These are phyloP conservation scores for Phellopilus nigrolimitatus DNA, from an alignment of 1,284 basidiomycete genomes.

Conservation along the genomic window DNA sequence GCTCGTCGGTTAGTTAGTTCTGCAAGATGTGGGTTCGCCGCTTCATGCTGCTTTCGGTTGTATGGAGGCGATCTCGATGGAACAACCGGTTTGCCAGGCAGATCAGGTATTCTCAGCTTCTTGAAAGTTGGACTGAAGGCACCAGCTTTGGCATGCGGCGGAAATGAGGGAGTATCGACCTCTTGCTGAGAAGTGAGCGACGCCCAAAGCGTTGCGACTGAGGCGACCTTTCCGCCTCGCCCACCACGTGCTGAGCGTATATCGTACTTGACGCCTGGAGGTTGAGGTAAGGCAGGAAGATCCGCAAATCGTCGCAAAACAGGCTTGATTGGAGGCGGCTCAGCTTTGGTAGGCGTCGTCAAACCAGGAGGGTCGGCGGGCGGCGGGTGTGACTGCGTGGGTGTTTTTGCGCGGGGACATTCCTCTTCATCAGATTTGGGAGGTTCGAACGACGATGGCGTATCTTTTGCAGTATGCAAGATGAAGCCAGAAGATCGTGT, in stretches of 20 bases:
- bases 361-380: not conserved
- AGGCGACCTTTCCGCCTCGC: conserved; percentile 66
- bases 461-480: conserved; percentile 13
- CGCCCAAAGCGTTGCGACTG: conserved; percentile 72
- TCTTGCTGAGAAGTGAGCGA: conserved; percentile 31
- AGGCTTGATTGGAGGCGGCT: conserved; percentile 17
- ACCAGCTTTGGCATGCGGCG: conserved; percentile 11
- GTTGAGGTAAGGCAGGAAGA: conserved; percentile 31
- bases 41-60: conserved; percentile 19
- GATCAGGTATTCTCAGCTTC: conserved; percentile 9
- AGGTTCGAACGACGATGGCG: conserved; percentile 5
- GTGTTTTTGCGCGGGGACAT: not conserved
- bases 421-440: not conserved
- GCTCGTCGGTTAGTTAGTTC: conserved; percentile 29
- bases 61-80: conserved; percentile 11
- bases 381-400: not conserved
- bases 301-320: conserved; percentile 14
- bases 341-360: not conserved
- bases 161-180: not conserved
- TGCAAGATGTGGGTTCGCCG: conserved; percentile 17
- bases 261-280: conserved; percentile 61
- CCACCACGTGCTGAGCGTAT: conserved; percentile 75
- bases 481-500: conserved; percentile 20
- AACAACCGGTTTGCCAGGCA: conserved; percentile 5
- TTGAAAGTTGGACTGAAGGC: conserved; percentile 3